phyloP scores from a whole-genome alignment of 2,329 filamentous ascomycete genomes.

The Phaeoacremonium minimum region DNA sequence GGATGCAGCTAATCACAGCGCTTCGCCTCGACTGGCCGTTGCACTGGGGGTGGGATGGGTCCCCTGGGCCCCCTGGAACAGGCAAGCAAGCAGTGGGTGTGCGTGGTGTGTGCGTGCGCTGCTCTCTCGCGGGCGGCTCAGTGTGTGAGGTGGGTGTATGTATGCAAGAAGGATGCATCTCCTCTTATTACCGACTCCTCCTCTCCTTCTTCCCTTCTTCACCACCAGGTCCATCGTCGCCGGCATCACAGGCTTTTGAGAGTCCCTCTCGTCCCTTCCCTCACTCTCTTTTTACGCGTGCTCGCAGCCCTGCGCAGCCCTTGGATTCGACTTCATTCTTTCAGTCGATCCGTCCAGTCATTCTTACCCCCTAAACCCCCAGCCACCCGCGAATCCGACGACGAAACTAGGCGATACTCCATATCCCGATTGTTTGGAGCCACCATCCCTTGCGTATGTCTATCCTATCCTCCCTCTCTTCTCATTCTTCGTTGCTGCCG shows the following conservation, averaged over 20 bases:
- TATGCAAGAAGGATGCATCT: not conserved
- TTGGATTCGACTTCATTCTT: constrained; percentile 42
- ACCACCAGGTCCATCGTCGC: constrained; percentile 22
- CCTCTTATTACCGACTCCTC: constrained; percentile 1
- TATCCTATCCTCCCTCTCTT: no score
- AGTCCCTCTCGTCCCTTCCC: constrained; percentile 31
- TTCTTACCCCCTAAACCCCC: no score
- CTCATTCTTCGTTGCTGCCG: no score
- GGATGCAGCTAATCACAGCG: constrained; percentile 7
- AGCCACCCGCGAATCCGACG: no score
- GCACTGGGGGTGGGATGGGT: not conserved
- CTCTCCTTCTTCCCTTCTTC: constrained; percentile 7
- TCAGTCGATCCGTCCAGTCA: constrained; percentile 42
- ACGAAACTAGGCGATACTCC: no score
- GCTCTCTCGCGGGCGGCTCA: no score
- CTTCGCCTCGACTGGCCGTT: constrained; percentile 2
- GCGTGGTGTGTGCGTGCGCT: no score
- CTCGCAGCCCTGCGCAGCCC: constrained; percentile 10
- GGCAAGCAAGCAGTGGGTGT: no score
- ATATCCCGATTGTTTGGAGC: no score
- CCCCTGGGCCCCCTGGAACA: no score
- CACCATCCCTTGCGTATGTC: no score
- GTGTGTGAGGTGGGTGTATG: no score
- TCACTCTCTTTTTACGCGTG: constrained; percentile 24
- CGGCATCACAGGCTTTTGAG: constrained; percentile 14